phyloP scores from a whole-genome alignment of 2,329 filamentous ascomycete genomes.

The Ustilaginoidea virens region DNA sequence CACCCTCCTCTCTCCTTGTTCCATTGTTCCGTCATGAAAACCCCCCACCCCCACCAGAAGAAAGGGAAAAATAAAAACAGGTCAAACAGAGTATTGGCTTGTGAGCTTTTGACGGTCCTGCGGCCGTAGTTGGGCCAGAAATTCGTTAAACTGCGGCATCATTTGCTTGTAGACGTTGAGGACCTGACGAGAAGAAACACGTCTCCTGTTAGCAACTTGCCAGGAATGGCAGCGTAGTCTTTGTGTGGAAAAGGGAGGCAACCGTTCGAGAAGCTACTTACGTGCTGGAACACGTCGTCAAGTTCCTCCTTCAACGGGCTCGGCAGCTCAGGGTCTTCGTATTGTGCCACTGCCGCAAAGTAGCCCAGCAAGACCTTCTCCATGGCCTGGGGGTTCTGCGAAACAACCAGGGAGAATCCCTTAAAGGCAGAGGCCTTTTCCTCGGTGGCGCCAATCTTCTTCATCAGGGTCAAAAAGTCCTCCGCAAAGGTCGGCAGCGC shows the following conservation, averaged over 20 bases:
- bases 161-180: constrained; percentile 40
- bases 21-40: too few species aligned
- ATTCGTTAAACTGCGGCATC: constrained; percentile 42
- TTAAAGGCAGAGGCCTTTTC: constrained; percentile 91
- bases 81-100: constrained; percentile 29
- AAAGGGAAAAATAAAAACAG: neutral
- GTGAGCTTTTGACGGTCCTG: constrained; percentile 34
- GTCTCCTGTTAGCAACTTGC: too few species aligned
- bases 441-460: constrained; percentile 71
- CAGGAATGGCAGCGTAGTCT: too few species aligned
- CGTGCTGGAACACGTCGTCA: constrained; percentile 60
- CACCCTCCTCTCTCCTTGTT: too few species aligned
- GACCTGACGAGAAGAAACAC: too few species aligned
- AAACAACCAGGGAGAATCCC: constrained; percentile 74
- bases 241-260: too few species aligned
- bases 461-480: constrained; percentile 68
- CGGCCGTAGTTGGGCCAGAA: constrained; percentile 33
- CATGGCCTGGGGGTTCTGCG: constrained; percentile 81
- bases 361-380: constrained; percentile 71
- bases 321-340: constrained; percentile 47
- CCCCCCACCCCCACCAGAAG: too few species aligned
- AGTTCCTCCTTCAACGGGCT: constrained; percentile 49
- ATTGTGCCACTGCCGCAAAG: constrained; percentile 71
- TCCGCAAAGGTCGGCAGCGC: constrained; percentile 68
- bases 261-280: too few species aligned